Conservation (phyloP, 2,329 filamentous ascomycete species). For the Microdochium paspali region DNA sequence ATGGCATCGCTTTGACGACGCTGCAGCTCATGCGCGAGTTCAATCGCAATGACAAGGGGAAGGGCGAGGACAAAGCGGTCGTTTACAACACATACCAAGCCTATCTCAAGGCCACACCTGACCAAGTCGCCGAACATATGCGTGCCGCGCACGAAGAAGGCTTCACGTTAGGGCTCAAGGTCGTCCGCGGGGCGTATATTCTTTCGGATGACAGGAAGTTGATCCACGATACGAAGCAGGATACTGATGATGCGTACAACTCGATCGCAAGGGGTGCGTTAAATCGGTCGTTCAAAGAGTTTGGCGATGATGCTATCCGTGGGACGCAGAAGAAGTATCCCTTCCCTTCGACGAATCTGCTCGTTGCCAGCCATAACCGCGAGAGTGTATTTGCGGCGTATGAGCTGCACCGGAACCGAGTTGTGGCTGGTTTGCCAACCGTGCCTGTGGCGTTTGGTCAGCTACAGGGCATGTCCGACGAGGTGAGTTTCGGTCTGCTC, state of each 20-base stretch:
- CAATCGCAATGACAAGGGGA: conserved; percentile 18
- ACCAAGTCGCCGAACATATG: conserved; percentile 33
- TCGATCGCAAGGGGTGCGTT: conserved; percentile 35
- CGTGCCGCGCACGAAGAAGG: conserved; percentile 29
- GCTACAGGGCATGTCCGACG: conserved; percentile 48
- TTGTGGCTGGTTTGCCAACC: conserved; percentile 21
- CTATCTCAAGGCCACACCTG: conserved; percentile 39
- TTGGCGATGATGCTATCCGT: conserved; percentile 17
- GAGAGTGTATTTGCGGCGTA: conserved; percentile 29
- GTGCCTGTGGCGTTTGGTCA: conserved; percentile 37
- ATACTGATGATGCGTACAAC: conserved; percentile 43
- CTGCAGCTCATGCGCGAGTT: conserved; percentile 26
- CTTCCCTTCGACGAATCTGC: conserved; percentile 36
- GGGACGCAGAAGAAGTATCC: conserved; percentile 12
- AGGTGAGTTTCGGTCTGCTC: conserved; percentile 40
- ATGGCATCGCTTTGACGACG: conserved; percentile 22
- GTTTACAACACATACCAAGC: conserved; percentile 46
- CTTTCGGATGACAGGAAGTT: conserved; percentile 34
- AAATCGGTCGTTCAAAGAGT: conserved; percentile 29
- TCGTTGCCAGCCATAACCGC: conserved; percentile 45
- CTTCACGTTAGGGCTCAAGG: conserved; percentile 45
- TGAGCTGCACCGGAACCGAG: conserved; percentile 30
- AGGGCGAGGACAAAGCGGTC: conserved; percentile 4
- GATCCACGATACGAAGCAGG: conserved; percentile 43
- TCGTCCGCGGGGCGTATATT: conserved; percentile 49